phyloP scores from a whole-genome alignment of 805 yeast species.

The Yamadazyma akitaensis region DNA sequence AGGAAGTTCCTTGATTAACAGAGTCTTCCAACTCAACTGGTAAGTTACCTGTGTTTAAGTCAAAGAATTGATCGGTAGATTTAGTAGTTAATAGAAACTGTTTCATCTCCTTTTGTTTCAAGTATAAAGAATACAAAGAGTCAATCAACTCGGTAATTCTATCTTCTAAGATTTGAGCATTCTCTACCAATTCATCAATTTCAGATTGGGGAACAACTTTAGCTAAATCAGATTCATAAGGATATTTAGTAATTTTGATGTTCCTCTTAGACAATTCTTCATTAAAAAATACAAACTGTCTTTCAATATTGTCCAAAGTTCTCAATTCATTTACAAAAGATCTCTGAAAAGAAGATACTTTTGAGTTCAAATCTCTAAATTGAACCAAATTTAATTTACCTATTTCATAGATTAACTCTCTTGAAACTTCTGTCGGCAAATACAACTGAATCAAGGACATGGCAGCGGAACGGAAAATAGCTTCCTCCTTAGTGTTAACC shows the following conservation, averaged over 20 bases:
- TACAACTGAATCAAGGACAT: conserved; percentile 93
- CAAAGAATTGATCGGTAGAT: conserved; percentile 36
- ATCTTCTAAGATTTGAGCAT: conserved; percentile 65
- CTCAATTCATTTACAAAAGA: conserved; percentile 86
- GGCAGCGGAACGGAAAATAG: conserved; percentile 77
- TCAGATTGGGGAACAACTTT: conserved; percentile 46
- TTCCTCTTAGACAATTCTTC: conserved; percentile 49
- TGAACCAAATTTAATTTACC: conserved; percentile 87
- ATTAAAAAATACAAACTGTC: conserved; percentile 57
- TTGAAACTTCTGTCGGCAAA: conserved; percentile 83
- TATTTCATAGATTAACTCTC: conserved; percentile 79
- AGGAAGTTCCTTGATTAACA: conserved; percentile 29
- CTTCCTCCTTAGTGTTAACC: conserved; percentile 35
- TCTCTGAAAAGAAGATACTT: conserved; percentile 83
- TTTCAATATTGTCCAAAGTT: conserved; percentile 77
- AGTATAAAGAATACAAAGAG: conserved; percentile 61
- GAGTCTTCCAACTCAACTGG: conserved; percentile 33
- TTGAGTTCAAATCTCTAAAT: conserved; percentile 77
- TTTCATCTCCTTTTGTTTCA: conserved; percentile 59
- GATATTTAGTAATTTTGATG: conserved; percentile 31
- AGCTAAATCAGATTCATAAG: conserved; percentile 22
- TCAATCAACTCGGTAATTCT: conserved; percentile 69
- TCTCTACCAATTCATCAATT: conserved; percentile 67
- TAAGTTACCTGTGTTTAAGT: conserved; percentile 25
- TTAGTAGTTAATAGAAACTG: conserved; percentile 60